These are phyloP conservation scores for Teratosphaeria zuluensis DNA, from an alignment of 2,329 filamentous ascomycete species.

Conservation along the genomic window DNA sequence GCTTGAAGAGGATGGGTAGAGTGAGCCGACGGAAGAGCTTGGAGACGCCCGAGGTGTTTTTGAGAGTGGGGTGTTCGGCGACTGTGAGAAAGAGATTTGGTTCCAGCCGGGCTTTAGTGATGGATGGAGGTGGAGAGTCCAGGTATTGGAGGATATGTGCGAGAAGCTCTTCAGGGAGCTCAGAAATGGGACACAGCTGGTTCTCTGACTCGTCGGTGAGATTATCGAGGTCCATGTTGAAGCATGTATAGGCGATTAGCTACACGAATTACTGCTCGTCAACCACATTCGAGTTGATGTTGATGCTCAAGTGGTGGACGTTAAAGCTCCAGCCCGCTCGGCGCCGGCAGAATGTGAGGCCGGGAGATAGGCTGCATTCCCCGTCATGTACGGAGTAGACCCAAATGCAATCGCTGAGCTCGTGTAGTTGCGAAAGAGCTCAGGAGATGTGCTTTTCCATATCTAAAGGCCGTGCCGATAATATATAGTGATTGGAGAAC, in stretches of 20 bases:
- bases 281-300: too few species aligned
- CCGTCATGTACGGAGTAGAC: too few species aligned
- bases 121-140: constrained; percentile 41
- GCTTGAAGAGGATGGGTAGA: constrained; percentile 49
- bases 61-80: constrained; percentile 38
- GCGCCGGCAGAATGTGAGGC: too few species aligned
- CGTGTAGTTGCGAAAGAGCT: too few species aligned
- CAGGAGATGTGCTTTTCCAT: too few species aligned
- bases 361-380: too few species aligned
- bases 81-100: constrained; percentile 37
- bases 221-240: background rate
- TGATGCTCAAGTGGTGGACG: too few species aligned
- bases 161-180: constrained; percentile 53
- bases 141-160: constrained; percentile 49
- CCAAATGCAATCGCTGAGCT: too few species aligned
- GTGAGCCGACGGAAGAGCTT: constrained; percentile 43
- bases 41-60: constrained; percentile 46
- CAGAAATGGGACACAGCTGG: constrained; percentile 9
- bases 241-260: background rate
- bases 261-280: too few species aligned
- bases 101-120: constrained; percentile 39
- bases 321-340: too few species aligned
- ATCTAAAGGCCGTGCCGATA: too few species aligned
- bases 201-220: background rate
- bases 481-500: too few species aligned